Base-by-base conservation (phyloP, 2,329 filamentous ascomycete genomes). In the Penicillium thymicola region DNA sequence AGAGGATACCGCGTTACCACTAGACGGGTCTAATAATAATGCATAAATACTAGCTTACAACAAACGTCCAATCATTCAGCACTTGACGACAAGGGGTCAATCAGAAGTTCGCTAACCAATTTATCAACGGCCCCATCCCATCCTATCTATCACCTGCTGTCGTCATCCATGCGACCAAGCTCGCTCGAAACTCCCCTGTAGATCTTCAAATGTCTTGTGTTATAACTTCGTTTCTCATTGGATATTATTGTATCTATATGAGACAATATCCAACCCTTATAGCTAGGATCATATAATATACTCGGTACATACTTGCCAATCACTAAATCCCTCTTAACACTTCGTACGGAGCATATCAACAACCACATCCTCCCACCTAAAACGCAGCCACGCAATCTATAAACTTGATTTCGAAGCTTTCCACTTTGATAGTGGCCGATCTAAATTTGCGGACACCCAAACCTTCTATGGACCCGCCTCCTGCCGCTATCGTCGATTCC, bases 401-500 rank as follows among this genome's bases (percentile, higher is more conserved):
- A 21, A 43, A 50, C 25, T 54, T 23, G 34, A 16, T 48, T 46
- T 50, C 47, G 45, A 48, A 51, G 38, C 49, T 51, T 51, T 37
- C 54, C 46, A 47, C 40, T 55, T 57, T 46, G 54, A 57, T 67
- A 55, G 47, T 37, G 56, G 64, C 21, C 57, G 62, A 68, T 69
- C 67, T 60, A 62, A 69, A 67, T 67, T 66, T 65, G 48, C 59
- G 61, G 58, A 56, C 61, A 65, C 62, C 54, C 64, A 62, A 65
- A 58, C 62, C 56, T 66, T 59, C 32, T 21, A 47, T 28, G 57
- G 64, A 60, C 65, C 67, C 64, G 60, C 64, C 54, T 55, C 61
- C 60, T 62, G 59, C 63, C 62, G 62, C 63, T 61, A 58, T 66
- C 59, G 50, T 65, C 55, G 38, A 60, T 54, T 46, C n/a, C 53